A percentile compares a stretch with the other conserved stretches of the same genome.
phyloP scores from a whole-genome alignment of 345 rosid genomes.

The Aethionema arabicum region DNA sequence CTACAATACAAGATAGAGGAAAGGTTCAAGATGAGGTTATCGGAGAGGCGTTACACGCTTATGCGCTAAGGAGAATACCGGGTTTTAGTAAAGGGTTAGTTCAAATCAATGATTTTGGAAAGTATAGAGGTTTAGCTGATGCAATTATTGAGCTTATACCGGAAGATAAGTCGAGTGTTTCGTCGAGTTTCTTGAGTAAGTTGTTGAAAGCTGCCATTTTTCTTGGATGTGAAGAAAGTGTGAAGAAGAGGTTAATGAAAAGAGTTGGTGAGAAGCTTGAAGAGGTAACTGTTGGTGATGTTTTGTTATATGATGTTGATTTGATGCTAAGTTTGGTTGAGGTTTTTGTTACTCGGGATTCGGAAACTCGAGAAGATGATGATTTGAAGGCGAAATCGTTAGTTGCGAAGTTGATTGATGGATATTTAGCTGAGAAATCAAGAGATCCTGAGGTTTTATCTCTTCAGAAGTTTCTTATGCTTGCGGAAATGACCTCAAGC shows the following conservation, averaged over 20 bases:
- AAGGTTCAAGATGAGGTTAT: slow-evolving; percentile 49
- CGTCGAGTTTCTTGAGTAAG: slow-evolving; percentile 60
- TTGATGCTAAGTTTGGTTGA: slow-evolving; percentile 55
- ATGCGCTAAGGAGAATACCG: slow-evolving; percentile 57
- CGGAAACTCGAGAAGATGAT: slow-evolving; percentile 26
- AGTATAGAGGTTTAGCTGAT: slow-evolving; percentile 54
- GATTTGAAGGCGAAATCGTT: slow-evolving; percentile 40
- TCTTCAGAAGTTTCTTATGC: slow-evolving; percentile 42
- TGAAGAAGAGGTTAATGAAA: slow-evolving; percentile 46
- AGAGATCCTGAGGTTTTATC: slow-evolving; percentile 52
- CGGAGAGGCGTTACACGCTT: slow-evolving; percentile 66
- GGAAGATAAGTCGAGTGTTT: slow-evolving; percentile 44
- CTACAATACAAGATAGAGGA: slow-evolving; percentile 50
- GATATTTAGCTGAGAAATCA: slow-evolving; percentile 67
- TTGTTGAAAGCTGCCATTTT: slow-evolving; percentile 55
- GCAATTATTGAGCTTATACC: slow-evolving; percentile 61
- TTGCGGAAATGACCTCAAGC: slow-evolving; percentile 49
- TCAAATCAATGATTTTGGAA: slow-evolving; percentile 46
- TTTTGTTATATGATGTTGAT: slow-evolving; percentile 54
- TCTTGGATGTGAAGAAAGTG: slow-evolving; percentile 51
- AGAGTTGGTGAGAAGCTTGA: slow-evolving; percentile 54
- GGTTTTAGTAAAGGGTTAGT: slow-evolving; percentile 57
- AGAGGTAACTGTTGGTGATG: slow-evolving; percentile 54
- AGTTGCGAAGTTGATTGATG: slow-evolving; percentile 61
- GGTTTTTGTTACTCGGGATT: slow-evolving; percentile 42